phyloP scores from a whole-genome alignment of 2,329 filamentous ascomycete genomes.

The Nemania sp. region DNA sequence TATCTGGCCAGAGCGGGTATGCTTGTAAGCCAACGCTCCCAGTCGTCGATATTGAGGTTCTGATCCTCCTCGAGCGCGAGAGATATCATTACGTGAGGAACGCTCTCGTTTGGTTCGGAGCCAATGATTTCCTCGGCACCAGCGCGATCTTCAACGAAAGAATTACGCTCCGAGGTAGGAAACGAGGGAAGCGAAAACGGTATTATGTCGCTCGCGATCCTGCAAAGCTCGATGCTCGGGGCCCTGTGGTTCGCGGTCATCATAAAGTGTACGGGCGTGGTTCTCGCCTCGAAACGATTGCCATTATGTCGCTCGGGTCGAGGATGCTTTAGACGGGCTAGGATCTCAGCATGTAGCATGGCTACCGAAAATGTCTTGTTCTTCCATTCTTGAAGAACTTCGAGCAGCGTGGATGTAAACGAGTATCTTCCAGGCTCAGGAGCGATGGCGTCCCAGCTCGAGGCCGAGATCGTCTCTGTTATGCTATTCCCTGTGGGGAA shows the following conservation, averaged over 20 bases:
- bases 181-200: constrained; percentile 46
- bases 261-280: constrained; percentile 66
- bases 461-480: constrained; percentile 65
- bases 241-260: constrained; percentile 65
- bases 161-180: constrained; percentile 27
- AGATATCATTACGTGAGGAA: constrained; percentile 65
- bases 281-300: constrained; percentile 60
- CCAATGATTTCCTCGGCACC: constrained; percentile 37
- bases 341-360: constrained; percentile 64
- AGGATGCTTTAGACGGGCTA: constrained; percentile 64
- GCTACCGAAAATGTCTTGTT: constrained; percentile 60
- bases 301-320: constrained; percentile 62
- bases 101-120: constrained; percentile 57
- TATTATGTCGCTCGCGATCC: constrained; percentile 42
- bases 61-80: constrained; percentile 63
- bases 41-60: constrained; percentile 59
- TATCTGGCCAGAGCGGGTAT: constrained; percentile 64
- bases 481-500: constrained; percentile 63
- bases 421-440: constrained; percentile 63
- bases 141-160: constrained; percentile 36
- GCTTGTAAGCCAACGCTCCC: constrained; percentile 60
- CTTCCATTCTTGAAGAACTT: constrained; percentile 63
- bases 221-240: constrained; percentile 60
- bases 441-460: constrained; percentile 65
- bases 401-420: constrained; percentile 63